Percentiles rank a stretch among this genome's conserved stretches.
Conservation (phyloP, 441 rosid species). For the Populus hybrid region DNA sequence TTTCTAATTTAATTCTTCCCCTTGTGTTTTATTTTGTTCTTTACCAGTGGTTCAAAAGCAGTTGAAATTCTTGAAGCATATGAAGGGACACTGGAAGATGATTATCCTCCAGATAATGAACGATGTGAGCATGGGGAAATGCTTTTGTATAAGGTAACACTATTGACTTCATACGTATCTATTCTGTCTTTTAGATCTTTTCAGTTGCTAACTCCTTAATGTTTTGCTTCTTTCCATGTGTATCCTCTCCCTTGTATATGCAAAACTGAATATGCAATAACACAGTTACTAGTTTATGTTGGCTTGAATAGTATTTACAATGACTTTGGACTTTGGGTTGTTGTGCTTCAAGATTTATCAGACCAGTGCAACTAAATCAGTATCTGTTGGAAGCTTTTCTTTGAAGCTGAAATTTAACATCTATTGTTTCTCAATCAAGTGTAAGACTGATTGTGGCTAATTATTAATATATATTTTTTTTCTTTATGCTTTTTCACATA, state of each 20-base stretch:
- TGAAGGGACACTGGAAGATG: conserved; percentile 99
- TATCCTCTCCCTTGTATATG: not conserved
- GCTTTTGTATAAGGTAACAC: conserved; percentile 91
- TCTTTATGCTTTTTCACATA: not conserved
- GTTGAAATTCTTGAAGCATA: conserved; percentile 98
- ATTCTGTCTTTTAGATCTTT: not conserved
- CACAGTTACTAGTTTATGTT: not conserved
- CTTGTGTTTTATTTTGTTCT: conserved; percentile 14
- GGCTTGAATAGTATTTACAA: not conserved
- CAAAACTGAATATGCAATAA: not conserved
- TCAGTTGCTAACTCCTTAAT: not conserved
- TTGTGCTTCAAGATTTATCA: not conserved
- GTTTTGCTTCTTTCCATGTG: not conserved
- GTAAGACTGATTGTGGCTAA: not conserved
- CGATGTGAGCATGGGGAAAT: conserved; percentile 97
- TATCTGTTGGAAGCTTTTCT: not conserved
- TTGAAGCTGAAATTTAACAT: conserved; percentile 3
- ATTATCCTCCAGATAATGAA: conserved; percentile 98
- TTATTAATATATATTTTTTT: not conserved
- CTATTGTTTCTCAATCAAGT: not conserved
- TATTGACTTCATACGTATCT: conserved; percentile 6
- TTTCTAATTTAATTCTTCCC: not conserved
- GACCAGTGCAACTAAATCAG: not conserved
- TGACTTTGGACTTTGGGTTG: not conserved
- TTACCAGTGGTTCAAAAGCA: conserved; percentile 79